phyloP scores from a whole-genome alignment of 192 early-diverging fungal species.

The Pilaira anomala region DNA sequence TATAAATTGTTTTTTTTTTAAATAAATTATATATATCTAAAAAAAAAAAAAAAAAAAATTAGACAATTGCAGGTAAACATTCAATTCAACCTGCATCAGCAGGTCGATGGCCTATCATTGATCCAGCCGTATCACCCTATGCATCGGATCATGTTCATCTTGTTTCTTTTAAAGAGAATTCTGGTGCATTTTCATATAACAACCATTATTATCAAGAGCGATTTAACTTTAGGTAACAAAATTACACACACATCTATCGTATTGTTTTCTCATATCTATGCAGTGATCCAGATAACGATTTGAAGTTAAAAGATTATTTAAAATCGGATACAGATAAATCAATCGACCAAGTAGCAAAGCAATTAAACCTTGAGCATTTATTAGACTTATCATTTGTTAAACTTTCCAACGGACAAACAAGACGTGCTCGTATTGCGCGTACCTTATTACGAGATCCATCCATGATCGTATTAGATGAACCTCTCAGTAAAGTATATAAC shows the following conservation, averaged over 20 bases:
- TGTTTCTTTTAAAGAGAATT: constrained; percentile 33
- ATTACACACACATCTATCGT: not conserved
- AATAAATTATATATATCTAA: not conserved
- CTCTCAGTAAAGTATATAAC: constrained; percentile 41
- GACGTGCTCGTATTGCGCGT: constrained; percentile 44
- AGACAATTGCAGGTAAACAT: constrained; percentile 38
- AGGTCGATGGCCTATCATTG: constrained; percentile 30
- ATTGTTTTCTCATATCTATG: not conserved
- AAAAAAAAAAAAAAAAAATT: not conserved
- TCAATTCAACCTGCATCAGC: constrained; percentile 15
- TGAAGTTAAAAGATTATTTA: constrained; percentile 27
- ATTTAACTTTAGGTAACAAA: constrained; percentile 44
- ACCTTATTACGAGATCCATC: constrained; percentile 28
- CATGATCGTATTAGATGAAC: constrained; percentile 49
- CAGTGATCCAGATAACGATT: constrained; percentile 37
- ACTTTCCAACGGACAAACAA: constrained; percentile 46
- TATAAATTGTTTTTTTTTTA: not conserved
- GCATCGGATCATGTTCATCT: constrained; percentile 30
- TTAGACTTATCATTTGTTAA: constrained; percentile 43
- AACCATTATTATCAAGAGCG: constrained; percentile 49
- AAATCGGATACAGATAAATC: not conserved
- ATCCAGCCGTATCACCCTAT: constrained; percentile 16
- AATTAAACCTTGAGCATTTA: constrained; percentile 27
- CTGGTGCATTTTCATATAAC: constrained; percentile 25
- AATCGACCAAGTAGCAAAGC: constrained; percentile 17